Evolutionary conservation across 78 protist genomes (phyloP).

Genomic region (slime mould (Dictyostelium discoideum)): dicty_2.7 NC_007090.3:3191501-3192000

Average conservation of each 20-base stretch:
- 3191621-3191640: neutral
- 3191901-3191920: neutral
- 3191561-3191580: neutral
- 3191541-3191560: neutral
- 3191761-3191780: neutral
- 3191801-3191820: neutral
- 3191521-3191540: neutral
- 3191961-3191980: no score
- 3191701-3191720: neutral
- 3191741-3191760: neutral
- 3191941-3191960: no score
- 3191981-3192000: neutral
- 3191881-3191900: neutral
- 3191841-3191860: slow-evolving; percentile 13
- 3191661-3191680: neutral
- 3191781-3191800: neutral
- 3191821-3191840: neutral
- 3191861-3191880: neutral
- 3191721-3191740: neutral
- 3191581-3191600: neutral
- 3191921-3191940: neutral
- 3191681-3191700: neutral
- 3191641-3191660: neutral
- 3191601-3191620: neutral
- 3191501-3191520: slow-evolving; percentile 23